phyloP scores from a whole-genome alignment of 345 rosid species.

The Carallia pectinifolia region DNA sequence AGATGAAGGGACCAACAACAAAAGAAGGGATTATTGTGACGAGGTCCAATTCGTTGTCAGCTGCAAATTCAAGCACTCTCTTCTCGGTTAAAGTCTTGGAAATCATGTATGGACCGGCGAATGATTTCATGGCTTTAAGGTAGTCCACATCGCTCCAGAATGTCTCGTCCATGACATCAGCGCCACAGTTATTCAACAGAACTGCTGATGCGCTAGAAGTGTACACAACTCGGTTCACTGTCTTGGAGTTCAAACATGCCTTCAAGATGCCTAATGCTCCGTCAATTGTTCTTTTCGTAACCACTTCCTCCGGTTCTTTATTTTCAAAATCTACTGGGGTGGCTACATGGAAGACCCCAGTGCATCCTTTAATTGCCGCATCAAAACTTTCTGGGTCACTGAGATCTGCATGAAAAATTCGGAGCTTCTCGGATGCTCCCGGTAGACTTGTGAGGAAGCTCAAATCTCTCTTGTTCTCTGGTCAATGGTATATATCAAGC shows the following conservation, averaged over 20 bases:
- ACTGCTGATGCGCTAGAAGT: constrained; percentile 48
- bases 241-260: constrained; percentile 47
- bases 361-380: constrained; percentile 26
- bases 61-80: constrained; percentile 32
- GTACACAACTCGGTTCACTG: constrained; percentile 59
- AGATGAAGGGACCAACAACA: constrained; percentile 42
- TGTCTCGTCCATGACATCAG: constrained; percentile 31
- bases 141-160: constrained; percentile 31
- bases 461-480: constrained; percentile 50
- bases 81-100: constrained; percentile 37
- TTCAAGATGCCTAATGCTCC: constrained; percentile 54
- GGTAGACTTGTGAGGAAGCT: constrained; percentile 55
- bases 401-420: constrained; percentile 31
- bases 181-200: background rate
- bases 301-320: constrained; percentile 44
- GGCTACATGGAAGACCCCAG: constrained; percentile 34
- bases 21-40: constrained; percentile 31
- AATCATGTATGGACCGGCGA: constrained; percentile 6
- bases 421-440: constrained; percentile 51
- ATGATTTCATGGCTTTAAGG: background rate
- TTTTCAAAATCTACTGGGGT: constrained; percentile 18
- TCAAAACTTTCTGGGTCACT: constrained; percentile 27
- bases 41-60: constrained; percentile 31
- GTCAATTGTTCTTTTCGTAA: constrained; percentile 43
- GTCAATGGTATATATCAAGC: background rate